These are phyloP conservation scores for Fusarium siculi DNA, from an alignment of 2,329 filamentous ascomycete genomes.

Conservation along the genomic window DNA sequence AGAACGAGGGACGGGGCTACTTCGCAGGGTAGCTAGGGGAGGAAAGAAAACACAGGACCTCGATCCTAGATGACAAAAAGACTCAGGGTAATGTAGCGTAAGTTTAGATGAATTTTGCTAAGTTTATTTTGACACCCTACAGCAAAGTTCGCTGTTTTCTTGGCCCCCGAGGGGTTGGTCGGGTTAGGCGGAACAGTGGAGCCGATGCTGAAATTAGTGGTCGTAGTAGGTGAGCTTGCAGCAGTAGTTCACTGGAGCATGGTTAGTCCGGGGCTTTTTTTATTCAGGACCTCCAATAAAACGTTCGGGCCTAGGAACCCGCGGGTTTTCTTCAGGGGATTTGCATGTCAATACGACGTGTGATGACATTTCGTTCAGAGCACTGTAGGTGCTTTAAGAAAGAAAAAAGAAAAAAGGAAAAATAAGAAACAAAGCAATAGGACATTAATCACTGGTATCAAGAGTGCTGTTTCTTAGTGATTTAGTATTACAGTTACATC, in stretches of 20 bases:
- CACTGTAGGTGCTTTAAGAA: slow-evolving; percentile 6
- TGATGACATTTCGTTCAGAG: slow-evolving; percentile 11
- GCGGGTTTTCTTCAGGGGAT: slow-evolving; percentile 21
- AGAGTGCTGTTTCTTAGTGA: neutral
- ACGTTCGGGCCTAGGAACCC: slow-evolving; percentile 1
- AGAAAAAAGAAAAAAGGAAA: neutral
- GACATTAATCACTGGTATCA: neutral
- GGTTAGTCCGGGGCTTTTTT: slow-evolving; percentile 36
- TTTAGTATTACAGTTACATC: neutral
- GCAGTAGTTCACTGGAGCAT: slow-evolving; percentile 34
- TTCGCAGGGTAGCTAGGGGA: neutral
- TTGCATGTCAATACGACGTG: neutral
- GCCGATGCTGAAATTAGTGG: slow-evolving; percentile 33
- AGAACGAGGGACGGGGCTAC: slow-evolving; percentile 29
- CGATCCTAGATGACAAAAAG: too few relatives aligned
- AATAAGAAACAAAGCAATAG: neutral
- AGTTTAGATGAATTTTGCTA: too few relatives aligned
- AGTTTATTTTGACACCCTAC: too few relatives aligned
- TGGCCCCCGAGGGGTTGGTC: neutral
- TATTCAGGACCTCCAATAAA: slow-evolving; percentile 20
- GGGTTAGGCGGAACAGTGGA: slow-evolving; percentile 22
- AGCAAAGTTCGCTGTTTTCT: too few relatives aligned
- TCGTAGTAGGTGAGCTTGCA: slow-evolving; percentile 26
- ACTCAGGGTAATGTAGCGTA: too few relatives aligned
- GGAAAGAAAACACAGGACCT: too few relatives aligned